These are phyloP conservation scores for Hypholoma sublateritium DNA, from an alignment of 768 basidiomycete genomes.

Conservation along the genomic window DNA sequence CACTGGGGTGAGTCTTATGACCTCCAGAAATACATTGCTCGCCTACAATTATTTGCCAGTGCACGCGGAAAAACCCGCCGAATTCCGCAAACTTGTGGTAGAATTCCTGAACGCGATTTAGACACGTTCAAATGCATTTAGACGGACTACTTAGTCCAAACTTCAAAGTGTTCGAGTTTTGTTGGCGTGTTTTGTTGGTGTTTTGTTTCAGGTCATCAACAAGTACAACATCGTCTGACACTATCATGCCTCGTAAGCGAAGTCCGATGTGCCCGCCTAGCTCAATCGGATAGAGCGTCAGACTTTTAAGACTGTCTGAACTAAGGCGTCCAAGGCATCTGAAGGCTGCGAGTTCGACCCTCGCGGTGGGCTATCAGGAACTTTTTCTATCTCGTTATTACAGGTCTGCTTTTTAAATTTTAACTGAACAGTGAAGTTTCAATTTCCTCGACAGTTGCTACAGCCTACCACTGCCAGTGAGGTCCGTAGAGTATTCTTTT, in stretches of 20 bases:
- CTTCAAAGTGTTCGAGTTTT: background rate
- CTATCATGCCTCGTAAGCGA: background rate
- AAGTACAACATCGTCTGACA: background rate
- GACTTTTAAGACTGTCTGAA: slow-evolving; percentile 36
- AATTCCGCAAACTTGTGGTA: slow-evolving; percentile 46
- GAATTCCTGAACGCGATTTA: slow-evolving; percentile 23
- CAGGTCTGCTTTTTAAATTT: background rate
- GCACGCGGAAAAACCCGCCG: slow-evolving; percentile 76
- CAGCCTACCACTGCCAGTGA: background rate
- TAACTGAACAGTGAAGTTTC: background rate
- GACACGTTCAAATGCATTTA: background rate
- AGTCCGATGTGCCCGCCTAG: slow-evolving; percentile 47
- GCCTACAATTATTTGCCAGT: slow-evolving; percentile 40
- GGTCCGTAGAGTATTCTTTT: too few relatives aligned
- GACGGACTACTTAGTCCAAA: too few relatives aligned
- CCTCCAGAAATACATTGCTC: background rate
- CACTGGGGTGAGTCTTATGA: slow-evolving; percentile 74
- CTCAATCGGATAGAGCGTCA: slow-evolving; percentile 73
- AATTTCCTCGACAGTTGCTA: background rate
- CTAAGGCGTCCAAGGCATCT: slow-evolving; percentile 40
- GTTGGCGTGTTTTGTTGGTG: background rate
- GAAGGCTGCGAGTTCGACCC: slow-evolving; percentile 86
- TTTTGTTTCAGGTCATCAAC: background rate
- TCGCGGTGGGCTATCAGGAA: slow-evolving; percentile 67
- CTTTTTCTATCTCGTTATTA: slow-evolving; percentile 4